phyloP scores from a whole-genome alignment of 331 rosid species.

The Malus hybrid region DNA sequence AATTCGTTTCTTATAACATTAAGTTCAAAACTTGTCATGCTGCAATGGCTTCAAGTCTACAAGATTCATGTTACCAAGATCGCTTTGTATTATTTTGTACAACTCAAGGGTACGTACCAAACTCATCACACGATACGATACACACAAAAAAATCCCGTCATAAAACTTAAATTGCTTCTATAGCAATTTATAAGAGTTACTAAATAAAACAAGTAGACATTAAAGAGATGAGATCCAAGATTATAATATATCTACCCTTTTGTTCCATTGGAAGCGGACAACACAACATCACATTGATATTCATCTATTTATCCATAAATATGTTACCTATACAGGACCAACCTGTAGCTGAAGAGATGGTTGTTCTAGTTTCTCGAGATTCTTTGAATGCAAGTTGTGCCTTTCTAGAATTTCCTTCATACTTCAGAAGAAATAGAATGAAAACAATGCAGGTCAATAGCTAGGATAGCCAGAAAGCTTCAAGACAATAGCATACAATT shows the following conservation, averaged over 20 bases:
- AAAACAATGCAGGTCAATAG: background rate
- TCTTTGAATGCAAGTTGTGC: constrained; percentile 76
- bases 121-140: no score
- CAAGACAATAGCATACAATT: background rate
- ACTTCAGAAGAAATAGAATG: constrained; percentile 25
- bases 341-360: constrained; percentile 95
- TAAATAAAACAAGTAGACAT: background rate
- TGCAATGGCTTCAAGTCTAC: no score
- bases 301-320: background rate
- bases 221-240: background rate
- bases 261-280: background rate
- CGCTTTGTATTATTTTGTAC: no score
- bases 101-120: no score
- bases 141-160: no score
- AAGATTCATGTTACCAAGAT: no score
- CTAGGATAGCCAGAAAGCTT: background rate
- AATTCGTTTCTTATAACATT: no score
- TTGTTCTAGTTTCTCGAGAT: constrained; percentile 53
- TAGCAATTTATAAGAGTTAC: background rate
- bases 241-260: background rate
- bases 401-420: constrained; percentile 73
- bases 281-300: background rate
- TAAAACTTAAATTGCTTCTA: no score
- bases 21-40: no score
- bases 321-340: background rate